Evolutionary conservation across 129 eudicot species (phyloP), one percentile per base, ranked within the genome.

Genomic region (Pittosporum tobira): DNA sequence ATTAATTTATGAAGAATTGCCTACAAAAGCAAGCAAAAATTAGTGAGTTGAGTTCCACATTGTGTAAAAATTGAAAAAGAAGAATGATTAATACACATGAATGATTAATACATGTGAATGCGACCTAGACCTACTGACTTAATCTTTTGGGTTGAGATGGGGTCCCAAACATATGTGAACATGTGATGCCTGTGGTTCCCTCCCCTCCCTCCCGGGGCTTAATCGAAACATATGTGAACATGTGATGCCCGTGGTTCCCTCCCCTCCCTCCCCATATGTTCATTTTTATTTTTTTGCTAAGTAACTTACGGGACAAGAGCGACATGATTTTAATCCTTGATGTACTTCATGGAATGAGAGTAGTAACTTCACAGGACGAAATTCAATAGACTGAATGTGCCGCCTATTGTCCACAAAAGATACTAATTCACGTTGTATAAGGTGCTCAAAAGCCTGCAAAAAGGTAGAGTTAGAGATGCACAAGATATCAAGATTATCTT

Each of bases 401-500:
- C 94, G 90, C 71, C 88, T 86, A 58, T 23, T 63, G 73, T 91
- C 96, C 72, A 62, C 65, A 59, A 83, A 84, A 55, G 77, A 74
- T 57, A 86, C 70, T 42, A 91, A 50, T 52, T 79, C 87, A 52
- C 96, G 82, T 50, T 78, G 75, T 38, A 83, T 30, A 65, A 91
- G 98, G 67, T 91, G 98, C 65, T 86, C 96, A 76, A 91, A 83
- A 20, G 98, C 94, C 98, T 86, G 87, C 66, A 80, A 40, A 12
- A 37, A 24, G 15, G 3, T 21, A 10, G 48, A 42, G 23, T 54
- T 37, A 60, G 34, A 52, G 38, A 23, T 37, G n/a, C 50, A 21
- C 25, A 7, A 55, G 26, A 19, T 31, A 40, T 18, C 22, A 10
- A 48, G 6, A 25, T 29, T 15, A 34, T 37, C 13, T 27, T 1